Percentiles rank a stretch among this genome's conserved stretches.
Evolutionary conservation across 2,329 filamentous ascomycete genomes (phyloP).

Genomic region (Talaromyces funiculosus): DNA sequence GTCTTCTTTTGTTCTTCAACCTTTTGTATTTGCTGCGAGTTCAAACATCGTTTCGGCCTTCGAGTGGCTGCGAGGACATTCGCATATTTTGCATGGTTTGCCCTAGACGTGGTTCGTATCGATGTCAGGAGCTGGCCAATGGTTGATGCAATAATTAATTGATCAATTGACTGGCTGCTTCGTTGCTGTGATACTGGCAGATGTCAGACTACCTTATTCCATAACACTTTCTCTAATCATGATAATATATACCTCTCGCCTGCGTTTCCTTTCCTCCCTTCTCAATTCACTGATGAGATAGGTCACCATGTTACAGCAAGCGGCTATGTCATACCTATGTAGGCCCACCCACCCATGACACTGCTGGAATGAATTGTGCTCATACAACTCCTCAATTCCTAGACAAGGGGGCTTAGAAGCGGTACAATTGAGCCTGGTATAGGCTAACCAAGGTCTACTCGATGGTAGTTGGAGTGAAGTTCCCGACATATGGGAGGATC

Average conservation of each 20-base stretch:
- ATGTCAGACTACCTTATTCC: not conserved
- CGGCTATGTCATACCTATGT: not conserved
- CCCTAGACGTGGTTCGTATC: constrained; percentile 2
- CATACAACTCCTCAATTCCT: too few species aligned
- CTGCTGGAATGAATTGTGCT: too few species aligned
- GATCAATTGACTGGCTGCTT: not conserved
- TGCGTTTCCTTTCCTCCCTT: not conserved
- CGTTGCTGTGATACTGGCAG: not conserved
- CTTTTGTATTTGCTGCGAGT: not conserved
- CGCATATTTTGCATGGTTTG: constrained; percentile 1
- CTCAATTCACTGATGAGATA: not conserved
- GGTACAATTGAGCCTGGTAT: too few species aligned
- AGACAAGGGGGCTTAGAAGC: too few species aligned
- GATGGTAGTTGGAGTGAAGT: too few species aligned
- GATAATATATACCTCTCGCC: constrained; percentile 7
- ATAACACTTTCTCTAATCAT: constrained; percentile 4
- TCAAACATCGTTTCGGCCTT: not conserved
- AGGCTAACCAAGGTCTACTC: too few species aligned
- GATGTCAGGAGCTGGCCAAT: not conserved
- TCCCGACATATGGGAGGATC: too few species aligned
- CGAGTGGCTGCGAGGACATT: not conserved
- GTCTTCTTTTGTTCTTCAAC: constrained; percentile 4
- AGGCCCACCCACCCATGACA: too few species aligned
- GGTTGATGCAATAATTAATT: not conserved
- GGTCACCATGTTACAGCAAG: not conserved